Evolutionary conservation across 345 rosid species (phyloP).

Genomic region (Camelina neglecta): DNA sequence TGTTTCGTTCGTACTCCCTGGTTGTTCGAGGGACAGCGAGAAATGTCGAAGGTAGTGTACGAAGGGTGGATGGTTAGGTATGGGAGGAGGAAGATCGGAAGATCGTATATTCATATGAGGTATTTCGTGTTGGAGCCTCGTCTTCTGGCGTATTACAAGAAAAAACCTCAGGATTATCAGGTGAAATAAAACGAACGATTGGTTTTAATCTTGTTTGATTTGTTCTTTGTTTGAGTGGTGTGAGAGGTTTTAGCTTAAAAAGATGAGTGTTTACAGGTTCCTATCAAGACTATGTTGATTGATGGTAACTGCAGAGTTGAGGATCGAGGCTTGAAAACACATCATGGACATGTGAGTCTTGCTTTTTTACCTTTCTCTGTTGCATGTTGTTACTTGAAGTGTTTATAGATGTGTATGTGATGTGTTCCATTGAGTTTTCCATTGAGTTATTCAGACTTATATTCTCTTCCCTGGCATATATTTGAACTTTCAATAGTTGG

Average conservation of each 20-base stretch:
- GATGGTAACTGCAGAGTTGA: conserved; percentile 98
- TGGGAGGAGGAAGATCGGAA: conserved; percentile 95
- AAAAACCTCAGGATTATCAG: conserved; percentile 91
- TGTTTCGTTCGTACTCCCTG: neutral
- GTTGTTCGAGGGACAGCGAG: neutral
- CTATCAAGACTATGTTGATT: conserved; percentile 87
- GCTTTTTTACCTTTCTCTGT: conserved; percentile 2
- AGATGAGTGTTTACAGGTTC: conserved; percentile 57
- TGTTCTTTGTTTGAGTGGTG: neutral
- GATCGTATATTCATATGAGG: conserved; percentile 95
- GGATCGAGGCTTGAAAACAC: conserved; percentile 98
- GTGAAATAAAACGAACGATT: conserved; percentile 39
- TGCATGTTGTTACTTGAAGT: conserved; percentile 10
- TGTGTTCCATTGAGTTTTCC: neutral
- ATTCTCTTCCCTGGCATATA: conserved; percentile 5
- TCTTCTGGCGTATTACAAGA: conserved; percentile 94
- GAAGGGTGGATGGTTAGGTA: conserved; percentile 99
- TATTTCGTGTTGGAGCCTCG: conserved; percentile 89
- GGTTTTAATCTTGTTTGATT: neutral
- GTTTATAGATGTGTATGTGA: neutral
- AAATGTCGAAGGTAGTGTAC: conserved; percentile 84
- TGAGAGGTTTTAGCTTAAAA: conserved; percentile 4
- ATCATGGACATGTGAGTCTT: conserved; percentile 88
- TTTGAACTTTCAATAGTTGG: neutral
- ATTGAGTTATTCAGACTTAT: neutral